phyloP scores from a whole-genome alignment of 495 filamentous ascomycete species.

The Clavariopsis aquatica region DNA sequence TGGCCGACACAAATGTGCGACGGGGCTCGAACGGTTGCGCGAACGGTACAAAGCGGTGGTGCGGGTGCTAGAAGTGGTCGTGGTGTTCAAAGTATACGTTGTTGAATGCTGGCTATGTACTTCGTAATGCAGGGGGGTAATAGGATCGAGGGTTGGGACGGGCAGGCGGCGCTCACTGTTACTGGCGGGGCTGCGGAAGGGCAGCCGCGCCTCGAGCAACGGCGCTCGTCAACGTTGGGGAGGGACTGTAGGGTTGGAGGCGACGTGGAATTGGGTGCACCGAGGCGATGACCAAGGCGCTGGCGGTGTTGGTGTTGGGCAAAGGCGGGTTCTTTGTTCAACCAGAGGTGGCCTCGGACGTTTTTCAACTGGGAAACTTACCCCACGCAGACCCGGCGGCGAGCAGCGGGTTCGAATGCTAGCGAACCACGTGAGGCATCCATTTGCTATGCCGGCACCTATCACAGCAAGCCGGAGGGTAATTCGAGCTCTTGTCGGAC shows the following conservation, averaged over 20 bases:
- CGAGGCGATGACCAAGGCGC: not conserved
- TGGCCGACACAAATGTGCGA: not conserved
- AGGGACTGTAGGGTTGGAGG: not conserved
- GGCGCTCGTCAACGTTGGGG: not conserved
- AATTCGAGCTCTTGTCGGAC: not conserved
- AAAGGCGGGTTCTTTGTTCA: conserved; percentile 12
- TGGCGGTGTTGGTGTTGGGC: not conserved
- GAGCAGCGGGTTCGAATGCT: not conserved
- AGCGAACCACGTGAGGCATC: not conserved
- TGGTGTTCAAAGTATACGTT: too few species aligned
- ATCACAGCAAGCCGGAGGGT: not conserved
- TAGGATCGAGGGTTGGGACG: conserved; percentile 1
- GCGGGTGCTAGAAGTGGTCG: too few species aligned
- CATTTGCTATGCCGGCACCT: not conserved
- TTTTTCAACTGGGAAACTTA: not conserved
- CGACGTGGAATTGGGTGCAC: not conserved
- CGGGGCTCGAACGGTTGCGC: conserved; percentile 1
- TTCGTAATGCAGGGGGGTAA: conserved; percentile 33
- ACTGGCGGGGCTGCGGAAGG: not conserved
- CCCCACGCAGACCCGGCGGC: not conserved
- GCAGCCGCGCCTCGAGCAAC: conserved; percentile 15
- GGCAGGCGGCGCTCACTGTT: not conserved
- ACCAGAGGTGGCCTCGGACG: not conserved
- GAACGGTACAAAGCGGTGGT: not conserved
- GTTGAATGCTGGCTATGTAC: too few species aligned